Conservation (phyloP, 1,139 yeast genomes). For the Yamadazyma atmosphaerica region DNA sequence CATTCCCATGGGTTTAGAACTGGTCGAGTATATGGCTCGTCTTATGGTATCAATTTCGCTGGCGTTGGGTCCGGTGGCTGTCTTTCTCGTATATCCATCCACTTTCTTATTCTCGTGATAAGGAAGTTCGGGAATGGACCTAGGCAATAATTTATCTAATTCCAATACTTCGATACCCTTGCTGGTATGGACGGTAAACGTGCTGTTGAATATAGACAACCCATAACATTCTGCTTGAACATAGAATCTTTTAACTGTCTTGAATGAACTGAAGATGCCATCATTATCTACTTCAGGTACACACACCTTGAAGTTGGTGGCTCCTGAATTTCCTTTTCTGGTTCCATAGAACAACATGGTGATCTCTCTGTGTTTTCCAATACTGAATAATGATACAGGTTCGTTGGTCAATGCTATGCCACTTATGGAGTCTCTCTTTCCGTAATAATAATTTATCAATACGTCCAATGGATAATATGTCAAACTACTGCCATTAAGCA, state of each 20-base stretch:
- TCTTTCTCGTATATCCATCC: conserved; percentile 34
- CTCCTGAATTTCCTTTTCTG: conserved; percentile 44
- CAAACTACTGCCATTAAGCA: conserved; percentile 60
- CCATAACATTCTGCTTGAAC: conserved; percentile 57
- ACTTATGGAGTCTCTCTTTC: conserved; percentile 28
- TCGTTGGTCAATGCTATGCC: conserved; percentile 40
- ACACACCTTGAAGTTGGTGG: conserved; percentile 52
- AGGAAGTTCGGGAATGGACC: conserved; percentile 54
- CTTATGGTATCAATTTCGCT: conserved; percentile 33
- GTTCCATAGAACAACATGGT: conserved; percentile 56
- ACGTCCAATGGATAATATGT: conserved; percentile 60
- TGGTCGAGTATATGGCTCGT: conserved; percentile 34
- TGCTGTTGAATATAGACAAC: conserved; percentile 57
- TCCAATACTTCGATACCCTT: conserved; percentile 71
- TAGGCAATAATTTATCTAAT: conserved; percentile 56
- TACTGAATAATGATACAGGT: conserved; percentile 50
- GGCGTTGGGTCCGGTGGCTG: conserved; percentile 14
- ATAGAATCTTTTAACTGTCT: conserved; percentile 48
- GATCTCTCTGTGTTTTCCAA: conserved; percentile 63
- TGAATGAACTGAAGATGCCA: conserved; percentile 51
- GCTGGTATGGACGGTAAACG: conserved; percentile 65
- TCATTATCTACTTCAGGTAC: conserved; percentile 51
- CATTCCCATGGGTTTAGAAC: conserved; percentile 59
- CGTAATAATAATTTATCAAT: conserved; percentile 40
- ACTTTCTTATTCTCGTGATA: conserved; percentile 20